A percentile compares a stretch with the other conserved stretches of the same genome.
Evolutionary conservation across 2,329 filamentous ascomycete species (phyloP).

Genomic region (Ascochyta pisi): DNA sequence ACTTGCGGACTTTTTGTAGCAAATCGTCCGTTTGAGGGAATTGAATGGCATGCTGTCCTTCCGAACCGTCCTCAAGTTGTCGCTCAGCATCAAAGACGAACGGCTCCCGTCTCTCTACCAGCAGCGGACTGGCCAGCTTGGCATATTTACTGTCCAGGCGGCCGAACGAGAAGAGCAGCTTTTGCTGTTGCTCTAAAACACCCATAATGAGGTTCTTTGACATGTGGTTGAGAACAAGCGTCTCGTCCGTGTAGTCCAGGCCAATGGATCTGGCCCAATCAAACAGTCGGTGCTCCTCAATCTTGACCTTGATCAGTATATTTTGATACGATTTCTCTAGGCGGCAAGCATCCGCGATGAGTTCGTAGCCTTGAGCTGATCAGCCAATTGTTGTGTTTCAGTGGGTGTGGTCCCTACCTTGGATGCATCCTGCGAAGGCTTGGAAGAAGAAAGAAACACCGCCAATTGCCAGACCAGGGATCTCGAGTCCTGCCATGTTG

Average conservation of each 20-base stretch:
- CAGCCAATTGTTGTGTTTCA: not conserved
- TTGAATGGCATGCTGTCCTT: constrained; percentile 31
- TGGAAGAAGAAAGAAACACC: constrained; percentile 46
- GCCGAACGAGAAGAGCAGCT: constrained; percentile 42
- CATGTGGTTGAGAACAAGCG: constrained; percentile 40
- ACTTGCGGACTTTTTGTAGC: constrained; percentile 39
- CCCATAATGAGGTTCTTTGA: constrained; percentile 45
- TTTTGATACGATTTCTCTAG: constrained; percentile 42
- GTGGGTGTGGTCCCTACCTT: constrained; percentile 26
- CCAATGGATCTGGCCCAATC: constrained; percentile 47
- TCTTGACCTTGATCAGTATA: constrained; percentile 46
- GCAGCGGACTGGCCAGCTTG: constrained; percentile 36
- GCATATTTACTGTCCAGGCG: constrained; percentile 41
- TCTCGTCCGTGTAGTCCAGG: constrained; percentile 43
- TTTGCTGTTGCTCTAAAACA: constrained; percentile 44
- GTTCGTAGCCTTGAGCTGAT: constrained; percentile 41
- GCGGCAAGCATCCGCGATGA: constrained; percentile 47
- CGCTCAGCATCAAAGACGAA: constrained; percentile 17
- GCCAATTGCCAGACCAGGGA: constrained; percentile 36
- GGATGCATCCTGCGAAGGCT: constrained; percentile 47
- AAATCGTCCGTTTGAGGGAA: constrained; percentile 41
- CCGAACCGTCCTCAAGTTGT: constrained; percentile 13
- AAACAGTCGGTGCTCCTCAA: constrained; percentile 48
- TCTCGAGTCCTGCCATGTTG: not conserved
- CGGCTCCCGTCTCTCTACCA: constrained; percentile 33